phyloP scores from a whole-genome alignment of 1,139 yeast genomes.

The Blastobotrys proliferans region DNA sequence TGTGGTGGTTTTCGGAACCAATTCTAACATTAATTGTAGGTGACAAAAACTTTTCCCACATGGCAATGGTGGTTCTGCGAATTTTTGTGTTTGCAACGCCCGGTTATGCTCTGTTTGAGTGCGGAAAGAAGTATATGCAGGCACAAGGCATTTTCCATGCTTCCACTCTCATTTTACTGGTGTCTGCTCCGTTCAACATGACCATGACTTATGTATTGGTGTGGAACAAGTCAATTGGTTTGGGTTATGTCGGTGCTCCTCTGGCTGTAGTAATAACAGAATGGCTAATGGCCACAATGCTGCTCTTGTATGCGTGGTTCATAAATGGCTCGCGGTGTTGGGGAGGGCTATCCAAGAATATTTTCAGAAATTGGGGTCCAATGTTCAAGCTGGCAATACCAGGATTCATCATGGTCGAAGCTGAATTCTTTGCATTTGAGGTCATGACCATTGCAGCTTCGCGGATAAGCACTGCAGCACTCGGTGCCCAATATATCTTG shows the following conservation, averaged over 20 bases:
- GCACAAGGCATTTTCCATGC: conserved; percentile 93
- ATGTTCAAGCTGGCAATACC: conserved; percentile 69
- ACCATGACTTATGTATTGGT: conserved; percentile 66
- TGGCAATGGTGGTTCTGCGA: conserved; percentile 63
- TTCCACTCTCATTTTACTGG: conserved; percentile 66
- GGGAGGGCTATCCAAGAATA: conserved; percentile 54
- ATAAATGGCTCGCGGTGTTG: conserved; percentile 67
- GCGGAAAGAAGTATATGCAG: conserved; percentile 73
- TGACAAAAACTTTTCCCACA: conserved; percentile 51
- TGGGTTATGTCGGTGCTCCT: conserved; percentile 66
- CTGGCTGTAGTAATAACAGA: conserved; percentile 56
- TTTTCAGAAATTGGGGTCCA: conserved; percentile 53
- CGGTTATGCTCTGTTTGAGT: conserved; percentile 75
- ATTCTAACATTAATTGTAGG: conserved; percentile 50
- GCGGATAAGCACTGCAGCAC: conserved; percentile 71
- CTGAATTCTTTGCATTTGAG: conserved; percentile 82
- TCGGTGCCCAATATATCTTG: conserved; percentile 87
- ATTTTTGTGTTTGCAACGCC: conserved; percentile 73
- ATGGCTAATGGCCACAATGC: conserved; percentile 56
- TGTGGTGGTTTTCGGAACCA: conserved; percentile 56
- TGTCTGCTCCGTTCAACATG: conserved; percentile 77
- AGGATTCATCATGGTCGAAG: conserved; percentile 78
- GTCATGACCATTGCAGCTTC: conserved; percentile 68
- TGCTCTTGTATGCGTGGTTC: conserved; percentile 49
- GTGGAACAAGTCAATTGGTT: conserved; percentile 60